Base-by-base conservation (phyloP, 208 protist species). In the Trichomonas vaginalis region DNA sequence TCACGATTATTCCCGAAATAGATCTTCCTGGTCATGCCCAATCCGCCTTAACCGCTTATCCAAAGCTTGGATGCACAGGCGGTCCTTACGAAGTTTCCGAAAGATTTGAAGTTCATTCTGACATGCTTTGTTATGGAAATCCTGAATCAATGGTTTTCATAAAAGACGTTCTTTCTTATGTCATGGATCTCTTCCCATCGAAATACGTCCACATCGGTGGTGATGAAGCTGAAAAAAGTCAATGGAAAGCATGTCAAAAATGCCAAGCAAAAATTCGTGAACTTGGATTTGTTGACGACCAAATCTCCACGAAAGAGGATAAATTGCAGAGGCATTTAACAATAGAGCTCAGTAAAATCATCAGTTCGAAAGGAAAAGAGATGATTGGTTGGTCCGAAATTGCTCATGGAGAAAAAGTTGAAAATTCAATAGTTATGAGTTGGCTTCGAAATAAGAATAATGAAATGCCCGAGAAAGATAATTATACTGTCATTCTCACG, bases 1-100 rank as follows among this genome's bases (percentile, higher is more conserved):
- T 96, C 10, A 61, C 37, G 1, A 82, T 96, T 49, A 42, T 96
- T 32, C 95, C 95, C 21, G 95, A 96, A 79, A 87, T 96, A 37
- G 95, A 96, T 14, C 6, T 62, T 40, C 95, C 95, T 32, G 56
- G 23, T 37, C 95, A 96, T 45, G 56, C 48, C n/a, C 0, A 21
- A 32, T 9, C 61, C 4, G n/a, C 14, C 10, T 27, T 61, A 8
- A 4, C 47, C 0, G 95, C 40, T 32, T 96, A 96, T 70, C 95
- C 95, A 0, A 23, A 96, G 88, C 37, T 56, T 15, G 51, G 39
- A 9, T 83, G 79, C 79, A n/a, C 17, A 37, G 95, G 95, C 23
- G 48, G 46, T 51, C 92, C 92, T 47, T 92, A 48, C 56, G 23
- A 56, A 95, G 8, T 27, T 37, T 21, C 4, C 45, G 15, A 3